Base-by-base conservation (phyloP, 1,284 basidiomycete genomes). In the Puccinia coronata region DNA sequence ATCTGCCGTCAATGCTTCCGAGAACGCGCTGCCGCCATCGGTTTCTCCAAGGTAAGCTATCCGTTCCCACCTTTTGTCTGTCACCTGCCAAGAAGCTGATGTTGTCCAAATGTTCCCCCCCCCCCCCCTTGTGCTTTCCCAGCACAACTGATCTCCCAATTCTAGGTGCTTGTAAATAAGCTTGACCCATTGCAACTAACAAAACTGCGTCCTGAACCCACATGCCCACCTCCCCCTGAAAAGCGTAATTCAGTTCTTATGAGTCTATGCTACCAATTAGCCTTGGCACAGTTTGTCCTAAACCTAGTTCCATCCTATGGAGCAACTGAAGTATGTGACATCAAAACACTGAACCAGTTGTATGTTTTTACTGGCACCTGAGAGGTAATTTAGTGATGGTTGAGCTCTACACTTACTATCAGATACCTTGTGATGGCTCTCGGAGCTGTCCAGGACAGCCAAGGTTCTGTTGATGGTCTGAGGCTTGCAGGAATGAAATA, bases 1-100 rank as follows among this genome's bases (percentile, higher is more conserved):
- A 73, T 81, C 57, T 81, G 79, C 71, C 70, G 79, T 73, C 79
- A 81, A 55, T 81, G 79, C 55, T 81, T 81, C 71, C 79, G 79
- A 63, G 79, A 81, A 51, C 69, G 79, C 43, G 51, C 79, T 36
- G 70, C 69, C 25, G 69, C 79, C 34, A 81, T 81, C 49, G 79
- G 79, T n/a, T 81, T 81, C 36, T 51, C 57, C 70, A 81, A 81
- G 57, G 79, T 81, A 55, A 81, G 57, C 39, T 25, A 31, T 43
- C 3, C 23, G 53, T 55, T 31, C 16, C 28, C 31, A 39, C 51
- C 70, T 11, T 11, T 9, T 34, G 28, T 28, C 28, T 1, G n/a
- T 25, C 16, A 28, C 67, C 6, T 69, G 2, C 1, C 34, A 39
- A 12, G 18, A 34, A 12, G n/a, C 34, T 28, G n/a, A 63, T 8